phyloP scores from a whole-genome alignment of 805 yeast genomes.

The Middelhovenomyces tepae region DNA sequence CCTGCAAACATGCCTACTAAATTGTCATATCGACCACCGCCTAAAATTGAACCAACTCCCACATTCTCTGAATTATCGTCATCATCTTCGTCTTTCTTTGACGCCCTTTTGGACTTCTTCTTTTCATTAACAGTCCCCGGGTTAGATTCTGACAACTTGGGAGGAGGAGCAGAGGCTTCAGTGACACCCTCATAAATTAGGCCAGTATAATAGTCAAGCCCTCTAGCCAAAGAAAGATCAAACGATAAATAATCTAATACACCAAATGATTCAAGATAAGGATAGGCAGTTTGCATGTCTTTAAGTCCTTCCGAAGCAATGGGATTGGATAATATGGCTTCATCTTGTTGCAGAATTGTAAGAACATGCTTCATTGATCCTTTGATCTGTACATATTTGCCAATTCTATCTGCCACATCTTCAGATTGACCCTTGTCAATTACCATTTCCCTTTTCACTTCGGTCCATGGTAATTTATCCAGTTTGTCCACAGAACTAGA shows the following conservation, averaged over 20 bases:
- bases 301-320: slow-evolving; percentile 72
- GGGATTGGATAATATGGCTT: slow-evolving; percentile 50
- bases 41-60: slow-evolving; percentile 97
- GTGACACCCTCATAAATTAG: slow-evolving; percentile 95
- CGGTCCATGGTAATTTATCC: slow-evolving; percentile 94
- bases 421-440: slow-evolving; percentile 85
- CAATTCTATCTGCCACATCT: slow-evolving; percentile 88
- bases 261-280: slow-evolving; percentile 77
- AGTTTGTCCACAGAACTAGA: slow-evolving; percentile 95
- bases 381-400: slow-evolving; percentile 77
- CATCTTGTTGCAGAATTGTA: slow-evolving; percentile 46
- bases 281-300: slow-evolving; percentile 69
- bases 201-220: slow-evolving; percentile 96
- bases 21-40: slow-evolving; percentile 97
- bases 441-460: slow-evolving; percentile 82
- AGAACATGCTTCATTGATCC: slow-evolving; percentile 48
- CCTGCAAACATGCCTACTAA: slow-evolving; percentile 92
- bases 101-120: slow-evolving; percentile 29
- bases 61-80: slow-evolving; percentile 95
- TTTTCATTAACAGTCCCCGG: slow-evolving; percentile 21
- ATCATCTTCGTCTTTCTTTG: slow-evolving; percentile 40
- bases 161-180: slow-evolving; percentile 94
- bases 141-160: slow-evolving; percentile 46
- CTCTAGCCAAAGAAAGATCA: slow-evolving; percentile 93
- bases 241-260: slow-evolving; percentile 58